Evolutionary conservation across 495 filamentous ascomycete species (phyloP).

Genomic region (Beverwykella pulmonaria): DNA sequence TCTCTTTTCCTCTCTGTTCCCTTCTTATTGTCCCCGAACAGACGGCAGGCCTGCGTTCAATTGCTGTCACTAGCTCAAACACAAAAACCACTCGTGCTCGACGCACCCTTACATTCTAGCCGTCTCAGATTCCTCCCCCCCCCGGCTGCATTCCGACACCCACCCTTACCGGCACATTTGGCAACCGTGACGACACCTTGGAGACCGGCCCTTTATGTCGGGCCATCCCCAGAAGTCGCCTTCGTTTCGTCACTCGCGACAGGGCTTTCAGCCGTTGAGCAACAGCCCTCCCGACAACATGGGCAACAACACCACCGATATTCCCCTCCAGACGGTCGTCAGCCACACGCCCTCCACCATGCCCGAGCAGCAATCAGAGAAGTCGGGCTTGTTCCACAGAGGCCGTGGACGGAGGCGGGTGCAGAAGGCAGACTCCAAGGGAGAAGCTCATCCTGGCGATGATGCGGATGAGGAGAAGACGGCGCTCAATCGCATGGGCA

Average conservation of each 20-base stretch:
- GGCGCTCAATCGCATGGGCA: constrained; percentile 76
- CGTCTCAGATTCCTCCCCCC: background rate
- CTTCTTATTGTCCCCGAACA: constrained; percentile 11
- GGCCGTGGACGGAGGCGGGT: constrained; percentile 60
- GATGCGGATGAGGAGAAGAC: constrained; percentile 60
- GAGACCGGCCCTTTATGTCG: constrained; percentile 10
- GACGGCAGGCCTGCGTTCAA: constrained; percentile 35
- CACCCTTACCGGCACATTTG: background rate
- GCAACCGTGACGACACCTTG: constrained; percentile 20
- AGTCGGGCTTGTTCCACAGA: constrained; percentile 58
- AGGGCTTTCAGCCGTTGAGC: constrained; percentile 43
- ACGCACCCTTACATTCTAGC: constrained; percentile 14
- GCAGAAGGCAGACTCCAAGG: constrained; percentile 48
- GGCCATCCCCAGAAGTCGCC: constrained; percentile 20
- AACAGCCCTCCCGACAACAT: background rate
- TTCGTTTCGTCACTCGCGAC: constrained; percentile 38
- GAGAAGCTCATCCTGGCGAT: constrained; percentile 50
- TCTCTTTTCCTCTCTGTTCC: constrained; percentile 12
- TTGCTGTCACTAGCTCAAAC: constrained; percentile 3
- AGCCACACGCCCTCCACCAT: constrained; percentile 38
- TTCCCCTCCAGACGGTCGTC: constrained; percentile 40
- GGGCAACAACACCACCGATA: constrained; percentile 34
- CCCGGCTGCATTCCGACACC: constrained; percentile 5
- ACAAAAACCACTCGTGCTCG: constrained; percentile 18
- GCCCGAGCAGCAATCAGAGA: constrained; percentile 48